Percentiles rank a stretch among this genome's conserved stretches.
These are phyloP conservation scores for Ophiostoma ips DNA, from an alignment of 2,329 filamentous ascomycete species.

Conservation along the genomic window DNA sequence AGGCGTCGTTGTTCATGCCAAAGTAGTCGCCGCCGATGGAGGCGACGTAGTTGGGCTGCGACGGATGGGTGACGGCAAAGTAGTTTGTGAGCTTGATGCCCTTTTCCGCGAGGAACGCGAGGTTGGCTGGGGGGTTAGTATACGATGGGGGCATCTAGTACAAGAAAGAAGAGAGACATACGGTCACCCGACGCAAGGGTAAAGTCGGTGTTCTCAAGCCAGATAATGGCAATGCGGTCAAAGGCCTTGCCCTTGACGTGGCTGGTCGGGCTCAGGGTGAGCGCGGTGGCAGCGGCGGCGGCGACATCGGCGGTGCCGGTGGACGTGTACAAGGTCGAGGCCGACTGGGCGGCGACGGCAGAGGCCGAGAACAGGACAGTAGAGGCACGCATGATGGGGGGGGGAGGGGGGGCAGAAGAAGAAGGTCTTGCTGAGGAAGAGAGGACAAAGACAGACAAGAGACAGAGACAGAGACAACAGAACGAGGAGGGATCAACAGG, in stretches of 20 bases:
- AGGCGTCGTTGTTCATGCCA: conserved; percentile 55
- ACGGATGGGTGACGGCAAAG: conserved; percentile 55
- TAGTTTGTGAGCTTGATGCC: conserved; percentile 48
- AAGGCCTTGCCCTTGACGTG: conserved; percentile 58
- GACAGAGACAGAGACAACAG: too few relatives aligned
- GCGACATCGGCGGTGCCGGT: conserved; percentile 36
- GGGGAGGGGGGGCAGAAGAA: too few relatives aligned
- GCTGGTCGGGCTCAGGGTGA: conserved; percentile 45
- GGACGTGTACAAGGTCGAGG: conserved; percentile 29
- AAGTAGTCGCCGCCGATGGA: conserved; percentile 58
- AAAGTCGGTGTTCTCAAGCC: conserved; percentile 66
- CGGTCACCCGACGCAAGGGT: conserved; percentile 49
- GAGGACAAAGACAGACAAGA: neutral
- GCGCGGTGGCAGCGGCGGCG: conserved; percentile 44
- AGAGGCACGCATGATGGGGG: conserved; percentile 8
- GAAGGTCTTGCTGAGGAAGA: neutral
- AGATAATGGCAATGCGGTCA: conserved; percentile 58
- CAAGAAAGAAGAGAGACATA: conserved; percentile 20
- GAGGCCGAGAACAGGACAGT: conserved; percentile 9
- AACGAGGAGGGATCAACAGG: too few relatives aligned
- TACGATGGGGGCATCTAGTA: neutral
- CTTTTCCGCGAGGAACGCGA: conserved; percentile 41
- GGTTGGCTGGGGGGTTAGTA: conserved; percentile 25
- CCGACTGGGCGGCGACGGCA: conserved; percentile 10
- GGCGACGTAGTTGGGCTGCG: conserved; percentile 63